A percentile compares a stretch with the other conserved stretches of the same genome.
Evolutionary conservation across 2,329 filamentous ascomycete genomes (phyloP).

Genomic region (Xylaria sp.): DNA sequence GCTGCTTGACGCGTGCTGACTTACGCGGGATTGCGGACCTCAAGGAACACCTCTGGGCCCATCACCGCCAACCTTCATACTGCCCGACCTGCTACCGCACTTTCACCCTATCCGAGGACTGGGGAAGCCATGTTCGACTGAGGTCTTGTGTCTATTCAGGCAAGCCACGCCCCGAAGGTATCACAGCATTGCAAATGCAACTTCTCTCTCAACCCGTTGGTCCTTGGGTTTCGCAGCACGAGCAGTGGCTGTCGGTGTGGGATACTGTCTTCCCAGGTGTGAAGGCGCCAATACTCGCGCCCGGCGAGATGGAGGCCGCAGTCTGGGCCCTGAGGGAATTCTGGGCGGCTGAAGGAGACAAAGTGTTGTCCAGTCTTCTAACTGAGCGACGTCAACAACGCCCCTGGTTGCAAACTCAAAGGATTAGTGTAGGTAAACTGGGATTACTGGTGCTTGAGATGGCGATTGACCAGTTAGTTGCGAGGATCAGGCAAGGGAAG

Average conservation of each 20-base stretch:
- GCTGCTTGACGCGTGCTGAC: conserved; percentile 21
- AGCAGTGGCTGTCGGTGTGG: conserved; percentile 32
- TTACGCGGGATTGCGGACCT: conserved; percentile 24
- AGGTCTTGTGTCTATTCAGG: conserved; percentile 10
- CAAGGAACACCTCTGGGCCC: conserved; percentile 27
- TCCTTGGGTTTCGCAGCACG: conserved; percentile 9
- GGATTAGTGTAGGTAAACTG: background rate
- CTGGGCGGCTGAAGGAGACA: conserved; percentile 26
- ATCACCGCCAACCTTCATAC: conserved; percentile 28
- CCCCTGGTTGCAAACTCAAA: background rate
- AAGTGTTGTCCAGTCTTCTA: conserved; percentile 21
- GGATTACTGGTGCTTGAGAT: background rate
- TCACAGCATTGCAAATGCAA: conserved; percentile 29
- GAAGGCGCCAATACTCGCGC: conserved; percentile 7
- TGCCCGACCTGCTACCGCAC: conserved; percentile 28
- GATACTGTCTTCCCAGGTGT: conserved; percentile 29
- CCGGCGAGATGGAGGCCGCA: conserved; percentile 8
- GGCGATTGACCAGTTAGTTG: conserved; percentile 12
- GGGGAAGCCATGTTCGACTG: conserved; percentile 24
- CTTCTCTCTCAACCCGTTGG: conserved; percentile 20
- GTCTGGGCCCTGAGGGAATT: conserved; percentile 27
- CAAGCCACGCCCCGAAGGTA: conserved; percentile 21
- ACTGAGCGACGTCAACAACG: background rate
- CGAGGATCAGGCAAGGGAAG: background rate
- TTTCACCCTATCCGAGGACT: conserved; percentile 15